Conservation (phyloP, 345 rosid species). For the Acer yangbiense region DNA sequence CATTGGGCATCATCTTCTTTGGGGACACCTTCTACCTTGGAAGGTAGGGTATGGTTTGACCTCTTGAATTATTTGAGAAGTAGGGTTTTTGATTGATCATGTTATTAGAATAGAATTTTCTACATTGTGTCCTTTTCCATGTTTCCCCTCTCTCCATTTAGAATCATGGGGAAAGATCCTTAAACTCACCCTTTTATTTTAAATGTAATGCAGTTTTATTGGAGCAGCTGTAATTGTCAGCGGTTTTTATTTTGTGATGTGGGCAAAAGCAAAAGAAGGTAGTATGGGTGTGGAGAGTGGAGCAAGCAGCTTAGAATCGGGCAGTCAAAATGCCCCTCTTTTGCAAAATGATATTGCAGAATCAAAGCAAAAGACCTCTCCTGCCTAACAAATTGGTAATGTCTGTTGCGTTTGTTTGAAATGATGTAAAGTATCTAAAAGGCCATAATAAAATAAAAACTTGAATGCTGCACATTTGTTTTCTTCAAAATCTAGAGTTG, state of each 20-base stretch:
- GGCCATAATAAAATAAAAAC: not conserved
- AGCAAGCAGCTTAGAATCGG: conserved; percentile 21
- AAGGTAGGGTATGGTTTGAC: conserved; percentile 34
- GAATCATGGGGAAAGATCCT: not conserved
- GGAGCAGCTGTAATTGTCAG: conserved; percentile 48
- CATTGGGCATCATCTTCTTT: conserved; percentile 43
- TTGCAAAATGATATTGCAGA: conserved; percentile 39
- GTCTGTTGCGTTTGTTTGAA: not conserved
- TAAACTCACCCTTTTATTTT: not conserved
- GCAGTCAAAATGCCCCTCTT: conserved; percentile 40
- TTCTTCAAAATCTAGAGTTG: not conserved
- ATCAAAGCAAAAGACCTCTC: conserved; percentile 16
- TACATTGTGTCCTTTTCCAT: not conserved
- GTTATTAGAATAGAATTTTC: conserved; percentile 5
- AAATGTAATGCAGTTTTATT: conserved; percentile 39
- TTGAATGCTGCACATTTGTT: not conserved
- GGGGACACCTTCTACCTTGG: conserved; percentile 61
- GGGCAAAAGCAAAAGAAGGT: conserved; percentile 58
- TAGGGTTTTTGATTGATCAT: conserved; percentile 4
- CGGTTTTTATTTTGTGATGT: conserved; percentile 58
- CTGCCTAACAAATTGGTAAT: conserved; percentile 24
- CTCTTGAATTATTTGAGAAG: not conserved
- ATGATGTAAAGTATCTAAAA: not conserved
- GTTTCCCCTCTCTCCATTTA: not conserved
- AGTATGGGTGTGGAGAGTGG: conserved; percentile 21